Base-by-base conservation (phyloP, 192 early-diverging fungal genomes). In the Dimargaris cristalligena region DNA sequence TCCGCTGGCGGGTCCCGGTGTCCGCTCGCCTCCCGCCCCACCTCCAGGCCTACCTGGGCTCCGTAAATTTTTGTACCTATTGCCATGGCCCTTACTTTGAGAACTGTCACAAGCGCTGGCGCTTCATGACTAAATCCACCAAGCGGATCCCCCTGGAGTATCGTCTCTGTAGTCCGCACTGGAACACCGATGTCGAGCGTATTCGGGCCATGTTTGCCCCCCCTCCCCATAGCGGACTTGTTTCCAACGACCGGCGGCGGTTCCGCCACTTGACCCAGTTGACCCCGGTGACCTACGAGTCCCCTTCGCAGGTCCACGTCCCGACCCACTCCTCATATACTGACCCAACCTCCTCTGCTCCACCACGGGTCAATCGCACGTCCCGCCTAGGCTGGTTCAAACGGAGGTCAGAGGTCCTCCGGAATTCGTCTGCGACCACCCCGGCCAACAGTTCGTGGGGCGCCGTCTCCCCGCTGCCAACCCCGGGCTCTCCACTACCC, bases 11-110 rank as follows among this genome's bases (percentile, higher is more conserved):
- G 41, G 58, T 86, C 14, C 68, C 77, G 4, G 65, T 88, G 47
- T 77, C 77, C 14, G 34, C 68, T 13, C 55, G 69, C 52, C 62
- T 77, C 10, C 64, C 73, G 3, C 67, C 67, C 14, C 70, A 88
- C 34, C 44, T 92, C 25, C 77, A 79, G 63, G 65, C 66, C 22
- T 91, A 89, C 64, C 60, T 92, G 30, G 68, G 69, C 6, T 76
- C 71, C 16, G 73, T 74, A 0, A 63, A 74, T 23, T 56, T 61
- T 23, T 92, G 90, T 65, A 72, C 80, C 8, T 88, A 82, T 71
- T 92, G 90, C 64, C 64, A 68, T 16, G 89, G 90, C 9, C 90
- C 90, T 11, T 88, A 81, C 59, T 86, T 89, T 65, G 82, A 87
- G 31, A 66, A 63, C 4, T 77, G 51, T 62, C 71, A 77, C 9